Conservation (phyloP, 148 eudicot species). For the Rhododendron mucronatum region DNA sequence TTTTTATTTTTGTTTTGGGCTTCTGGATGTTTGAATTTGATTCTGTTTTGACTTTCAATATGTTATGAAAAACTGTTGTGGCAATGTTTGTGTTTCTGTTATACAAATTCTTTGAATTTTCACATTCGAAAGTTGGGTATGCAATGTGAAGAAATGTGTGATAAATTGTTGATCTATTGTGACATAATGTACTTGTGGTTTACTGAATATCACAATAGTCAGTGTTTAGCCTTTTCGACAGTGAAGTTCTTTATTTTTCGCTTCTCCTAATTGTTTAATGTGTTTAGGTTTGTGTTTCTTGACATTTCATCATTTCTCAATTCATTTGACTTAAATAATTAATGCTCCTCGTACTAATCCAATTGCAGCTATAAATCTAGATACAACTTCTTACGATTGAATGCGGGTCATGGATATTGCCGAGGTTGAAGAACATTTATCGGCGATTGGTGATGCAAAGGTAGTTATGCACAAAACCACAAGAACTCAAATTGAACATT, state of each 20-base stretch:
- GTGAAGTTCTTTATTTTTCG: neutral
- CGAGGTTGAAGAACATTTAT: constrained; percentile 69
- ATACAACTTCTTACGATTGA: constrained; percentile 12
- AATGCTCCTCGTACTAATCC: neutral
- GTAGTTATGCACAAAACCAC: constrained; percentile 23
- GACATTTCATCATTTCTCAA: neutral
- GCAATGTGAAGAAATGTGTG: constrained; percentile 13
- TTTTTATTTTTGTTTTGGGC: neutral
- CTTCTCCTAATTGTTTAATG: neutral
- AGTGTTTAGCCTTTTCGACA: neutral
- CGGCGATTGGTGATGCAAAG: constrained; percentile 81
- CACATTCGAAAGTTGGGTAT: neutral
- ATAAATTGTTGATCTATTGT: neutral
- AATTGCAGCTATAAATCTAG: neutral
- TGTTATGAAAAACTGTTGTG: neutral
- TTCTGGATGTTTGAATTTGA: neutral
- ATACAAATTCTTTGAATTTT: neutral
- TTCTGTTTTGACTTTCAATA: neutral
- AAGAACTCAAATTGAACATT: neutral
- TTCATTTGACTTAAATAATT: neutral
- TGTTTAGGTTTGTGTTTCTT: neutral
- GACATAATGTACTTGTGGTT: neutral
- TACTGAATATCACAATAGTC: neutral
- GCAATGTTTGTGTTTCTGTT: neutral
- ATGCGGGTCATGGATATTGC: constrained; percentile 48